These are phyloP conservation scores for Pestalotiopsis sp. DNA, from an alignment of 2,329 filamentous ascomycete genomes.

Conservation along the genomic window DNA sequence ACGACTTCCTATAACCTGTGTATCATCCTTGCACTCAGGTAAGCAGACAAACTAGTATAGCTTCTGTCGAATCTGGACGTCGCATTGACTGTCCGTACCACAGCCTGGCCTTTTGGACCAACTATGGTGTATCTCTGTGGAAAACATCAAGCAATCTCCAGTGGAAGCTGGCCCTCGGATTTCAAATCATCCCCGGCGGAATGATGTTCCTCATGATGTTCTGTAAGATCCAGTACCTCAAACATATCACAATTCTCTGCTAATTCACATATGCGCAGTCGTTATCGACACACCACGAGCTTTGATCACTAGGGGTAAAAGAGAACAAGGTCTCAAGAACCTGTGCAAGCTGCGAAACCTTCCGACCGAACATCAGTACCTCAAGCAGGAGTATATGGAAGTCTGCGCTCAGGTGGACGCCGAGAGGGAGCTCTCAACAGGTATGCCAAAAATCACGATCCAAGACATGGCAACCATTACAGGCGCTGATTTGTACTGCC, in stretches of 20 bases:
- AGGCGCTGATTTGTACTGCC: constrained; percentile 24
- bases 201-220: constrained; percentile 37
- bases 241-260: rapidly evolving
- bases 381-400: constrained; percentile 40
- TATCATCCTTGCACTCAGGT: constrained; percentile 35
- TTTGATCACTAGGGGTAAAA: constrained; percentile 37
- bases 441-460: not conserved
- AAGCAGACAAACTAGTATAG: not conserved
- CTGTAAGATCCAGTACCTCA: constrained; percentile 23
- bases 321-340: constrained; percentile 36
- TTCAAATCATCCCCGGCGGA: constrained; percentile 40
- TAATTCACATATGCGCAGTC: constrained; percentile 13
- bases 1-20: constrained; percentile 43
- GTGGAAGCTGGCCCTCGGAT: constrained; percentile 38
- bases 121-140: constrained; percentile 25
- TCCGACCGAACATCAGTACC: constrained; percentile 38
- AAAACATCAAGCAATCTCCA: constrained; percentile 28
- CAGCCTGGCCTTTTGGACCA: constrained; percentile 24
- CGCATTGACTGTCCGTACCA: constrained; percentile 20
- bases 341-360: constrained; percentile 41
- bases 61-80: rapidly evolving
- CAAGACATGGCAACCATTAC: not conserved
- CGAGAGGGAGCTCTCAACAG: constrained; percentile 24
- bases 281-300: constrained; percentile 36
- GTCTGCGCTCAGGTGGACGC: constrained; percentile 36